Conservation (phyloP, 2,329 filamentous ascomycete genomes). For the Zasmidium angulare region DNA sequence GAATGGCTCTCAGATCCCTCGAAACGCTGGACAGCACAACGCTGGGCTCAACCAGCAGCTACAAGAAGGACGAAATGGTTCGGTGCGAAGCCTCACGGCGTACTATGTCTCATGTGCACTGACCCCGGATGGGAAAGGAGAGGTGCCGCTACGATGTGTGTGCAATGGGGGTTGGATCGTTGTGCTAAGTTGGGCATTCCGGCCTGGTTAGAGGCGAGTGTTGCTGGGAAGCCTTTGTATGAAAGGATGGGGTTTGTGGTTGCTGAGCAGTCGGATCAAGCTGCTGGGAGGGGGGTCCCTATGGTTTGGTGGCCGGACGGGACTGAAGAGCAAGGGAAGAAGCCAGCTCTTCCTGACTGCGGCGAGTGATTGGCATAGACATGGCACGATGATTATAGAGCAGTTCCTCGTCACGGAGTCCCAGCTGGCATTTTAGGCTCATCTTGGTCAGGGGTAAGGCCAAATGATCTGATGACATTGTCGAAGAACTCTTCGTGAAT, state of each 20-base stretch:
- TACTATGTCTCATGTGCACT: constrained; percentile 31
- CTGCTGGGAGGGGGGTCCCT: constrained; percentile 8
- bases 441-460: too few species aligned
- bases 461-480: too few species aligned
- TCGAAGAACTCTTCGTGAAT: too few species aligned
- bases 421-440: too few species aligned
- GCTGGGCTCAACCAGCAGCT: constrained; percentile 11
- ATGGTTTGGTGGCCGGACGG: constrained; percentile 30
- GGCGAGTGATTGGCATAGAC: too few species aligned
- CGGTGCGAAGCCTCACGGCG: constrained; percentile 14
- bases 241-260: constrained; percentile 35
- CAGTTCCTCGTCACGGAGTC: too few species aligned
- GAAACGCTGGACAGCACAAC: constrained; percentile 4
- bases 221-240: constrained; percentile 37
- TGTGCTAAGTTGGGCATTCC: constrained; percentile 37
- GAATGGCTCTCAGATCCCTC: constrained; percentile 18
- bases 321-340: too few species aligned
- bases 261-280: constrained; percentile 18
- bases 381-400: too few species aligned
- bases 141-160: constrained; percentile 37
- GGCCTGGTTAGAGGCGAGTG: constrained; percentile 40
- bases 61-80: constrained; percentile 21
- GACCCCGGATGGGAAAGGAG: constrained; percentile 37
- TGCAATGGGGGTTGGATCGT: constrained; percentile 40
- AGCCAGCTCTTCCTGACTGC: too few species aligned